Percentiles rank a stretch among this genome's conserved stretches.
Conservation (phyloP, 331 rosid species). For the Malus hybrid region DNA sequence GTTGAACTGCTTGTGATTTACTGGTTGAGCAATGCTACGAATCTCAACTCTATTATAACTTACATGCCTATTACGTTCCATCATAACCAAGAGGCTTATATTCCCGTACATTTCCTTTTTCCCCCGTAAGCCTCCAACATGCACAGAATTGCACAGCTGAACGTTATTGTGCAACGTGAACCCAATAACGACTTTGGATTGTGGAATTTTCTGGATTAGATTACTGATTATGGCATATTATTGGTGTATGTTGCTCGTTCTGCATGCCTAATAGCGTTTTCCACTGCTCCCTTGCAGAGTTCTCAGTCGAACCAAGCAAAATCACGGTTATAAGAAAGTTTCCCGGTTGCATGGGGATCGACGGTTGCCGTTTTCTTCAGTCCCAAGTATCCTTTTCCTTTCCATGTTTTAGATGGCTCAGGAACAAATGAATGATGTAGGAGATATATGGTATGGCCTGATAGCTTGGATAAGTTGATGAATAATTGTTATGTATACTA, state of each 20-base stretch:
- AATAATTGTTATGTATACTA: too few relatives aligned
- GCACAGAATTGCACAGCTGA: background rate
- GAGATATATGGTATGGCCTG: background rate
- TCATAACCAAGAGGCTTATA: background rate
- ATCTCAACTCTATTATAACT: background rate
- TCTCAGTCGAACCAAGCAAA: slow-evolving; percentile 38
- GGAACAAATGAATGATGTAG: slow-evolving; percentile 14
- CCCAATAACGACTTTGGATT: background rate
- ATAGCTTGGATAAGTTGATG: background rate
- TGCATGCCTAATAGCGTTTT: slow-evolving; percentile 5
- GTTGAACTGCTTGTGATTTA: background rate
- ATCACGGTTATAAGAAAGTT: slow-evolving; percentile 47
- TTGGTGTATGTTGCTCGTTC: background rate
- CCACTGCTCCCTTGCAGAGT: slow-evolving; percentile 47
- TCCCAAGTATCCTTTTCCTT: background rate
- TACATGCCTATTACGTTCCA: background rate
- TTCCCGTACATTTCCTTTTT: background rate
- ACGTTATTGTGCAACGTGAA: background rate
- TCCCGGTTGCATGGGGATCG: background rate
- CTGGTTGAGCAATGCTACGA: background rate
- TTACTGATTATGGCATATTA: background rate
- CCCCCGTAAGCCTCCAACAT: background rate
- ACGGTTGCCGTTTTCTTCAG: background rate
- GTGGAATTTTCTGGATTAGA: background rate
- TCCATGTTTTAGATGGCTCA: background rate